Conservation (phyloP, 2,329 filamentous ascomycete genomes). For the Dendryphion nanum region DNA sequence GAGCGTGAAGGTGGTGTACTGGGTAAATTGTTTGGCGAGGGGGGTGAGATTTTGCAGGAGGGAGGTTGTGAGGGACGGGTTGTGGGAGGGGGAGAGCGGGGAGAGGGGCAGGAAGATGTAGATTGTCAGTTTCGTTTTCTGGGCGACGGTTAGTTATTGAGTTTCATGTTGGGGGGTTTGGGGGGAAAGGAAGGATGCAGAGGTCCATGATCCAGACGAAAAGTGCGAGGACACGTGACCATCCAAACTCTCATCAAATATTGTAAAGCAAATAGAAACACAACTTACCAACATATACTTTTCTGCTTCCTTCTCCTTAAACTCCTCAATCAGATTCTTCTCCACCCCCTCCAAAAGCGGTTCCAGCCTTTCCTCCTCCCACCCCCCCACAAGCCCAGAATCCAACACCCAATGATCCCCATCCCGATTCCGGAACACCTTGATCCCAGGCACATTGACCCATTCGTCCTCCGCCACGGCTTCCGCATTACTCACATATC, state of each 20-base stretch:
- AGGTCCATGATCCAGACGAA: too few species aligned
- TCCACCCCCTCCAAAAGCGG: constrained; percentile 3
- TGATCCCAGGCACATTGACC: constrained; percentile 13
- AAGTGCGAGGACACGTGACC: neutral
- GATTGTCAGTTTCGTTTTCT: constrained; percentile 17
- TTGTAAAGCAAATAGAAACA: neutral
- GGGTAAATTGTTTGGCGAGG: constrained; percentile 14
- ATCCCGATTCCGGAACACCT: constrained; percentile 19
- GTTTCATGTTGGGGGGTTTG: too few species aligned
- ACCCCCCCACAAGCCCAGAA: constrained; percentile 13
- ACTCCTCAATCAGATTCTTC: constrained; percentile 4
- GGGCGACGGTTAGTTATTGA: constrained; percentile 1
- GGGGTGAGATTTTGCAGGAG: constrained; percentile 16
- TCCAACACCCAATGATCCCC: too few species aligned
- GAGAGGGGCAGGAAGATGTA: constrained; percentile 16
- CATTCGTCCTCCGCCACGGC: constrained; percentile 11
- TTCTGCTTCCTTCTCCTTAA: constrained; percentile 16
- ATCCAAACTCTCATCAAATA: neutral
- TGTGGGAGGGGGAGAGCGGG: constrained; percentile 14
- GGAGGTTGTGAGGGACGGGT: constrained; percentile 1
- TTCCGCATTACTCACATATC: constrained; percentile 9
- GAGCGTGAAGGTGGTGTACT: constrained; percentile 17
- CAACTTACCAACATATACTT: constrained; percentile 17
- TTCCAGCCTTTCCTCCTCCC: constrained; percentile 5
- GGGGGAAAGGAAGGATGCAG: too few species aligned